Evolutionary conservation across 805 yeast genomes (phyloP), one percentile per base, ranked within the genome.

Genomic region (Clavispora fructus): DNA sequence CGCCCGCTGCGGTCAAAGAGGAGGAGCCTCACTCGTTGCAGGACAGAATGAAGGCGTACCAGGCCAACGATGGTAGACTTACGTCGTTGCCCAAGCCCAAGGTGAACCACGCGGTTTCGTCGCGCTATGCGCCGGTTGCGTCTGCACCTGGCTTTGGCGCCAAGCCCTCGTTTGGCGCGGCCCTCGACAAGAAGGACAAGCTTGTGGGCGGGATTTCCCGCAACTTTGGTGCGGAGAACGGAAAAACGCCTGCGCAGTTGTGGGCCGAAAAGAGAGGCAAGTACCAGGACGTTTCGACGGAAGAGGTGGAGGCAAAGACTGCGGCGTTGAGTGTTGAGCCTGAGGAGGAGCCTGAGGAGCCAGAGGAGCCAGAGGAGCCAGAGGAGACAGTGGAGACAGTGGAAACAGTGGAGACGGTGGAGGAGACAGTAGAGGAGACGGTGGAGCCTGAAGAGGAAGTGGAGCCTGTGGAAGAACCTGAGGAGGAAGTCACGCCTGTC

Each of bases 261-360:
- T 90, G 97, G 97, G 97, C 97, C 23, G 97, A 86, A 62, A 86
- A 83, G 69, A 81, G 84, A 60, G 95, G 89, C 41, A 76, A 82
- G 61, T 80, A 72, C 56, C 77, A 74, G 54, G 68, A 70, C 39
- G 78, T 70, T 41, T 28, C 61, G 11, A 56, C 64, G 28, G 55
- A 56, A 5, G 52, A 23, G 19, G 44, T 50, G 29, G 40, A 55
- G 58, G 4, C 41, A 19, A 40, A 40, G 37, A 17, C 31, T 13
- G 27, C 17, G 28, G 26, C 35, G 6, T 40, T 40, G 42, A 28
- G 31, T 17, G 25, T 40, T 29, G 35, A 29, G 14, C 25, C 30
- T 1, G 28, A 29, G 12, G 19, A 33, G 23, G 48, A 44, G 9
- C 49, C 44, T 5, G 59, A 54, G 13, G 45, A 29, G 32, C 32